A percentile compares a stretch with the other conserved stretches of the same genome.
These are phyloP conservation scores for Lophiostoma macrostomum DNA, from an alignment of 495 filamentous ascomycete species.

Conservation along the genomic window DNA sequence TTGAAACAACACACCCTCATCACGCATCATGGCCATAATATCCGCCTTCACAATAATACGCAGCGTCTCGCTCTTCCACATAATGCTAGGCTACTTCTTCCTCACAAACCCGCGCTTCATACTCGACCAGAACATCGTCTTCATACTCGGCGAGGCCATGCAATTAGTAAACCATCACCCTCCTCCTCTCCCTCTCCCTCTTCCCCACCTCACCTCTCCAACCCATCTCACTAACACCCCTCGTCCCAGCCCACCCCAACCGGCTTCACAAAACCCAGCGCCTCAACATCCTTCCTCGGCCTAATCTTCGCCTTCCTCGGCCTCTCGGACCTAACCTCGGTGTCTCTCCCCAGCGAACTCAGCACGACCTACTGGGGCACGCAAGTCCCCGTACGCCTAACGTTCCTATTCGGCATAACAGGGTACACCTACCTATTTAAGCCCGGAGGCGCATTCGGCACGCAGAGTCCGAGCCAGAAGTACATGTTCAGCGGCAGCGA, in stretches of 20 bases:
- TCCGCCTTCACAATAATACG: slow-evolving; percentile 74
- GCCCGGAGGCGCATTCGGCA: slow-evolving; percentile 42
- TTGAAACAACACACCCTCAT: background rate
- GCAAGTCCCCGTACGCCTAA: slow-evolving; percentile 58
- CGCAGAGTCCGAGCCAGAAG: slow-evolving; percentile 37
- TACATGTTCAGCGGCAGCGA: slow-evolving; percentile 48
- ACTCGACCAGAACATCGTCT: slow-evolving; percentile 76
- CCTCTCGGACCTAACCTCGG: slow-evolving; percentile 68
- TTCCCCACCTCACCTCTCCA: background rate
- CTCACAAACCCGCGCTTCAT: slow-evolving; percentile 65
- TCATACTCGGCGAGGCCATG: slow-evolving; percentile 78
- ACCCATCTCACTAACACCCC: background rate
- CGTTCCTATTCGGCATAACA: slow-evolving; percentile 61
- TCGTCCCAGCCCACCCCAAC: slow-evolving; percentile 46
- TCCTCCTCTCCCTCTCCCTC: background rate
- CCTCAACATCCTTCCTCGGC: slow-evolving; percentile 68
- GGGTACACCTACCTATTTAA: slow-evolving; percentile 67
- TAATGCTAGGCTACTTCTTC: slow-evolving; percentile 80
- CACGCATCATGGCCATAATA: slow-evolving; percentile 65
- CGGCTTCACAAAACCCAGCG: slow-evolving; percentile 58
- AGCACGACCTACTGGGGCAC: slow-evolving; percentile 63
- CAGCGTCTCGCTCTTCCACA: slow-evolving; percentile 73
- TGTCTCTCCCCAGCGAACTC: slow-evolving; percentile 69
- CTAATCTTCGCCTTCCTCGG: slow-evolving; percentile 64
- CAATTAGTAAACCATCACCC: slow-evolving; percentile 55